These are phyloP conservation scores for Lepidium africanum DNA, from an alignment of 345 rosid species.

Conservation along the genomic window DNA sequence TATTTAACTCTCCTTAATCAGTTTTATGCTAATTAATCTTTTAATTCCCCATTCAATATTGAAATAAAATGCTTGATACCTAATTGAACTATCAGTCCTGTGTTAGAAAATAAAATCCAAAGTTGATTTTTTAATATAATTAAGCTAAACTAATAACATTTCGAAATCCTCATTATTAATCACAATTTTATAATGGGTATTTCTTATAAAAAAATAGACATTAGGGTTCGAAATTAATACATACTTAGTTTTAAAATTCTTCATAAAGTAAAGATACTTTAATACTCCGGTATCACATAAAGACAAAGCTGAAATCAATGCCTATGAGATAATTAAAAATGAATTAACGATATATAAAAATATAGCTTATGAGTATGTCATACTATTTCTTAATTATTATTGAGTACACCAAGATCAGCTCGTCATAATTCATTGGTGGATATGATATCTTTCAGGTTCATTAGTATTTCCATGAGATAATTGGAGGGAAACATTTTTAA, in stretches of 20 bases:
- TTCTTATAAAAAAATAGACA: background rate
- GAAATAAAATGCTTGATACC: background rate
- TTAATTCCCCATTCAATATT: background rate
- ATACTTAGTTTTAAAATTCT: background rate
- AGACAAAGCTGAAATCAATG: constrained; percentile 20
- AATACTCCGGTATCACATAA: background rate
- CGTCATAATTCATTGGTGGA: constrained; percentile 16
- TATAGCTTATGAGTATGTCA: constrained; percentile 21
- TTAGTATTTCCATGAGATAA: background rate
- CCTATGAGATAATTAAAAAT: constrained; percentile 2
- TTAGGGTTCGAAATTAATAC: background rate
- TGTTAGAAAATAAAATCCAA: no score
- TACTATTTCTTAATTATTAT: constrained; percentile 13
- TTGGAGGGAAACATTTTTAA: background rate
- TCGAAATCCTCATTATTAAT: no score
- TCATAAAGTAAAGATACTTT: background rate
- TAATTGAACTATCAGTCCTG: no score
- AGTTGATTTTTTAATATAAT: no score
- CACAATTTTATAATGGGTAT: no score
- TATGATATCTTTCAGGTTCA: constrained; percentile 19
- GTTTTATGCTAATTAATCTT: background rate
- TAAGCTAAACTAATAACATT: no score
- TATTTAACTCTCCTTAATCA: background rate
- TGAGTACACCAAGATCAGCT: constrained; percentile 10
- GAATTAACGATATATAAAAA: constrained; percentile 1